Percentiles rank a stretch among this genome's conserved stretches.
Conservation (phyloP, 1,284 basidiomycete species). For the Psilocybe mexicana region DNA sequence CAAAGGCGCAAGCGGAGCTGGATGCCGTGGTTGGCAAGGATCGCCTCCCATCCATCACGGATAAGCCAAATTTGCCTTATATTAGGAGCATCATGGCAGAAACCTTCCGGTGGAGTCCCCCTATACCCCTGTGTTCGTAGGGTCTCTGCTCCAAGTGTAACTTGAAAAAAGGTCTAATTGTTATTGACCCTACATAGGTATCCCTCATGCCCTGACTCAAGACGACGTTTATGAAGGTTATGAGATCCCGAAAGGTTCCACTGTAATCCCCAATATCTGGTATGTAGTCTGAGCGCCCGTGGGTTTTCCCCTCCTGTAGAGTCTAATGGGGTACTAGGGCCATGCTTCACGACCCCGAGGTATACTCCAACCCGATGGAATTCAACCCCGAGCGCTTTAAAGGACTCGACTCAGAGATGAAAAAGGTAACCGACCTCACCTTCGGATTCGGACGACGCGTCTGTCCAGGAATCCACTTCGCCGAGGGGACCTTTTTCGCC, state of each 20-base stretch:
- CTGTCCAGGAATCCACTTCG: conserved; percentile 25
- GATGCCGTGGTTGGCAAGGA: conserved; percentile 40
- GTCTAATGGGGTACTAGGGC: conserved; percentile 23
- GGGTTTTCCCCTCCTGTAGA: not conserved
- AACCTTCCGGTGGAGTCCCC: conserved; percentile 25
- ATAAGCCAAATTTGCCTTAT: conserved; percentile 29
- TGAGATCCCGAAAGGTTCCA: conserved; percentile 33
- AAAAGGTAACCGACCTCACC: conserved; percentile 21
- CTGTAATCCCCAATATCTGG: conserved; percentile 36
- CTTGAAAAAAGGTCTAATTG: not conserved
- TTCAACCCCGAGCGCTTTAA: conserved; percentile 35
- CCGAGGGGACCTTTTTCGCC: conserved; percentile 23
- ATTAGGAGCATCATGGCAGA: conserved; percentile 31
- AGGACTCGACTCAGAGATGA: conserved; percentile 23
- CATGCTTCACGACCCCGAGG: conserved; percentile 32
- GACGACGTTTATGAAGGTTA: conserved; percentile 37
- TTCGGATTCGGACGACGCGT: conserved; percentile 35
- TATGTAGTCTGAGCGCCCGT: conserved; percentile 9
- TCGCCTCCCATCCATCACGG: conserved; percentile 42
- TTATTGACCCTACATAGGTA: conserved; percentile 15
- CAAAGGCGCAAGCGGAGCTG: conserved; percentile 46
- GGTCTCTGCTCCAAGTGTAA: not conserved
- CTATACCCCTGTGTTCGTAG: conserved; percentile 35
- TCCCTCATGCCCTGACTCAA: conserved; percentile 28
- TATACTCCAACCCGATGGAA: conserved; percentile 29